Base-by-base conservation (phyloP, 1,284 basidiomycete species). In the Pseudozyma hubeiensis region DNA sequence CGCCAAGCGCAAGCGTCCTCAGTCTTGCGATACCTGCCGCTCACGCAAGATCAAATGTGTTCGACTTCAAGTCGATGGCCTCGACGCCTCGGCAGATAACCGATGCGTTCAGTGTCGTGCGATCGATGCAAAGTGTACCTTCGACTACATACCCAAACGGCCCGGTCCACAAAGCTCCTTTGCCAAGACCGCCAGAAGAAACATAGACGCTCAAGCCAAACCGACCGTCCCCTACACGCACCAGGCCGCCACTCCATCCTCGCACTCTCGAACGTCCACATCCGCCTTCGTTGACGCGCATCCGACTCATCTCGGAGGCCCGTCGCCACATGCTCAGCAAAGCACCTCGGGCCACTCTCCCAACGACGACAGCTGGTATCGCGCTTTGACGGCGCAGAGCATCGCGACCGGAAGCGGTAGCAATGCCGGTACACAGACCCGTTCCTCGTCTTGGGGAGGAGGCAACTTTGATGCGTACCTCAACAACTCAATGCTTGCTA, bases 21-120 rank as follows among this genome's bases (percentile, higher is more conserved):
- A 78, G 41, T 73, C 75, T 24, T 80, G 75, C 49, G 75, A 77
- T 45, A 75, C 63, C 1, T 77, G 75, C 46, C 71, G 75, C 19
- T 65, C 68, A 9, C 63, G 75, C 56, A 77, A 77, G 72, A 75
- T 77, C 66, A 75, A 71, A 35, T 77, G 75, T 41, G 69, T 75
- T 16, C 64, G 67, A 7, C 58, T 72, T 6, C 52, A 64, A n/a
- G 47, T 64, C 17, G 67, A 74, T n/a, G 65, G 70, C 39, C 49
- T 57, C n/a, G 70, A 77, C 33, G 53, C 66, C 11, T 53, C 63
- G 7, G 41, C 63, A 5, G 72, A 77, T 45, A 61, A 45, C 29
- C 58, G 68, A 9, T 77, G 75, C 56, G 64, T 75, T 11, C 75
- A 75, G 57, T 77, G 75, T 31, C 64, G 69, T 33, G 66, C 65